Conservation (phyloP, 2,329 filamentous ascomycete genomes). For the Endothia cerciana region DNA sequence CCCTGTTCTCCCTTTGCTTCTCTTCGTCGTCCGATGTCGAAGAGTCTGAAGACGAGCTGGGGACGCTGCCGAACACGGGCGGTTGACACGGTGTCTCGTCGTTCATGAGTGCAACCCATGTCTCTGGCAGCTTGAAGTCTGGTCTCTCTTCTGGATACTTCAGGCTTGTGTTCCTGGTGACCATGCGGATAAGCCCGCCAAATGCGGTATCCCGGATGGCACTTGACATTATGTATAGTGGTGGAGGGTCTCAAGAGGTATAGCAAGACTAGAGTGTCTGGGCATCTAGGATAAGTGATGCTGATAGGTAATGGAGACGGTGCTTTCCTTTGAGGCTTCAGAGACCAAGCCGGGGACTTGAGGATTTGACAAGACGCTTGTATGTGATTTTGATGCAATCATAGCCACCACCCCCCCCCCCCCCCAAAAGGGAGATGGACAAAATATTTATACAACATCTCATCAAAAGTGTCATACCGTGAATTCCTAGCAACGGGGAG, state of each 20-base stretch:
- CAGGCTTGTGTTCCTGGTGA: conserved; percentile 36
- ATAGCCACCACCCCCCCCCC: background rate
- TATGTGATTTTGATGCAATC: background rate
- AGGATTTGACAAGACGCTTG: background rate
- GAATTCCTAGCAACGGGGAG: background rate
- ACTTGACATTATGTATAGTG: conserved; percentile 19
- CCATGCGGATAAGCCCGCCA: conserved; percentile 36
- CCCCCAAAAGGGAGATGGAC: background rate
- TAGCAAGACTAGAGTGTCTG: background rate
- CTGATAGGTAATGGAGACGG: background rate
- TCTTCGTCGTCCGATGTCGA: conserved; percentile 33
- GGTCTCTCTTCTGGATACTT: conserved; percentile 71
- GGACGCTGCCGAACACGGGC: conserved; percentile 25
- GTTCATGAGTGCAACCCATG: conserved; percentile 71
- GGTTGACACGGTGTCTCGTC: conserved; percentile 61
- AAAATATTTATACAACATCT: conserved; percentile 1
- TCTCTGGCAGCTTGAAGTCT: conserved; percentile 65
- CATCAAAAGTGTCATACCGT: too few relatives aligned
- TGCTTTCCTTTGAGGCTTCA: background rate
- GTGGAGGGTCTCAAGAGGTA: background rate
- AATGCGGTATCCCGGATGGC: conserved; percentile 33
- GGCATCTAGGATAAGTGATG: background rate
- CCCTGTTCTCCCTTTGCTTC: conserved; percentile 29
- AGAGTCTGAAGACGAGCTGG: conserved; percentile 15
- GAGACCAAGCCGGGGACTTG: background rate